Conservation (phyloP, 179 eudicot genomes). For the Actinidia chinensis region DNA sequence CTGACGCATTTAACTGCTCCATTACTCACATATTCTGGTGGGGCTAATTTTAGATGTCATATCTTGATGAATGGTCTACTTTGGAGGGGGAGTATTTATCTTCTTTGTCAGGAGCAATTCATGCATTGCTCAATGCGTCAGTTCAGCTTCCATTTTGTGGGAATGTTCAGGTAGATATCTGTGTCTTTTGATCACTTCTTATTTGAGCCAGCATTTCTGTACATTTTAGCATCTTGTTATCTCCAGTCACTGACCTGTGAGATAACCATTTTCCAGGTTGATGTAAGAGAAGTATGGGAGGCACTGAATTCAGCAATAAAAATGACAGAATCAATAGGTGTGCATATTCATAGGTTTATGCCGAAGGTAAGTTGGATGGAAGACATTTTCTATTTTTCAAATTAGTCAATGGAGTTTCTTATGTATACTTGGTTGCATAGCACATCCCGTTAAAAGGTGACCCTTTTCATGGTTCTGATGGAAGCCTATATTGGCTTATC, state of each 20-base stretch:
- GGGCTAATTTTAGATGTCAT: conserved; percentile 48
- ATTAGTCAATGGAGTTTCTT: background rate
- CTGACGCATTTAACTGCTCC: background rate
- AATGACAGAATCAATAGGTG: conserved; percentile 49
- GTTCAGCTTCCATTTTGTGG: conserved; percentile 66
- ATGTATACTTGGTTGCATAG: background rate
- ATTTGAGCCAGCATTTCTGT: background rate
- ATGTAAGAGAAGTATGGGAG: conserved; percentile 48
- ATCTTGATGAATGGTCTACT: conserved; percentile 66
- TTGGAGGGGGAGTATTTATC: conserved; percentile 57
- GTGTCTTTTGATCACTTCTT: background rate
- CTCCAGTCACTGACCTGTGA: conserved; percentile 14
- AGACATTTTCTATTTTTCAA: conserved; percentile 3
- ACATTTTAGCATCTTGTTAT: conserved; percentile 8
- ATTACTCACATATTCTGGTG: conserved; percentile 7
- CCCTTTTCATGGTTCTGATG: background rate
- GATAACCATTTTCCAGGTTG: conserved; percentile 40
- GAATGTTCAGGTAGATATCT: conserved; percentile 49
- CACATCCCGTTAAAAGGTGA: background rate
- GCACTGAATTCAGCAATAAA: conserved; percentile 57
- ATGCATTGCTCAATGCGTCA: conserved; percentile 54
- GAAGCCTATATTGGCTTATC: background rate
- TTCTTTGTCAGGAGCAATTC: conserved; percentile 49
- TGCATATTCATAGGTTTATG: conserved; percentile 44
- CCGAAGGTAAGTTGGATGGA: conserved; percentile 44